phyloP scores from a whole-genome alignment of 306 rosid genomes.

The Fragaria iinumae region DNA sequence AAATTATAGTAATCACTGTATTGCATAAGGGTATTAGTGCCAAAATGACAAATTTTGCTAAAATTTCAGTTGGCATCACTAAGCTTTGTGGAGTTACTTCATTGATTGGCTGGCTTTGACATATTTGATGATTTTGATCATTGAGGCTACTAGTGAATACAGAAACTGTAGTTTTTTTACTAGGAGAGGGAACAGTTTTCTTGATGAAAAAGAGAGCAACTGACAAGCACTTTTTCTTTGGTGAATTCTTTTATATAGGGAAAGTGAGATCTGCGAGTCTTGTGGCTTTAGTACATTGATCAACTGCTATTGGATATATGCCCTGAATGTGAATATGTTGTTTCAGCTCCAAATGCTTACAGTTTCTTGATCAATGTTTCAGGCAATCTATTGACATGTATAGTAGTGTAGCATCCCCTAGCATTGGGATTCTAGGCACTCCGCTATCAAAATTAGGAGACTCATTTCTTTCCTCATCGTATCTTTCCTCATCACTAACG shows the following conservation, averaged over 20 bases:
- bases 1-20: not conserved
- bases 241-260: not conserved
- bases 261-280: not conserved
- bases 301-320: not conserved
- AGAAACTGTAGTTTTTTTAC: not conserved
- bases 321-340: not conserved
- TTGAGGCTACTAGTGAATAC: not conserved
- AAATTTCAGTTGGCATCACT: not conserved
- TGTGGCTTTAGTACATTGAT: not conserved
- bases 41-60: not conserved
- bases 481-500: conserved; percentile 46
- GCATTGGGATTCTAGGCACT: conserved; percentile 81
- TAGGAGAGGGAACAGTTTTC: not conserved
- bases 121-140: not conserved
- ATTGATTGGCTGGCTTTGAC: not conserved
- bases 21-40: no score
- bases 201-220: not conserved
- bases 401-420: conserved; percentile 86
- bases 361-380: conserved; percentile 27
- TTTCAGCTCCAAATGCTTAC: conserved; percentile 10
- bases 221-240: not conserved
- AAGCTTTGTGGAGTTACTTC: not conserved
- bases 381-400: conserved; percentile 97
- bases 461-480: conserved; percentile 67
- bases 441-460: conserved; percentile 77